These are phyloP conservation scores for Penicillium brasilianum DNA, from an alignment of 2,329 filamentous ascomycete genomes.

Conservation along the genomic window DNA sequence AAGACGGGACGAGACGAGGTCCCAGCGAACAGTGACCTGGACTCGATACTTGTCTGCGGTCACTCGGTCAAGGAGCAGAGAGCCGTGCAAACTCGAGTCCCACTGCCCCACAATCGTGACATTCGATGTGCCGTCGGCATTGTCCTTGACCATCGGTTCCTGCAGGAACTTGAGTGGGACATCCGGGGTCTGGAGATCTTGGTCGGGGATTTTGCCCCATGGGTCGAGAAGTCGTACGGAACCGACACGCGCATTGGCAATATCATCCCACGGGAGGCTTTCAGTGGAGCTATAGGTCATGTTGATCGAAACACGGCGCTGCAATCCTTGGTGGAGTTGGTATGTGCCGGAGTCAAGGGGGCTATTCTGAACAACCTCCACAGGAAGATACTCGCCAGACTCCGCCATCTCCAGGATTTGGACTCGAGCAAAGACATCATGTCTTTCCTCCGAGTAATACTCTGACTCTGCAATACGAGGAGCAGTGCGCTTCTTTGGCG, in stretches of 20 bases:
- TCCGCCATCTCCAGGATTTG: slow-evolving; percentile 93
- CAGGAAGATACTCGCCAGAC: slow-evolving; percentile 85
- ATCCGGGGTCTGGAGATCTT: slow-evolving; percentile 72
- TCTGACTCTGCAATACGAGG: slow-evolving; percentile 86
- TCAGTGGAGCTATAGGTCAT: slow-evolving; percentile 92
- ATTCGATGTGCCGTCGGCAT: slow-evolving; percentile 87
- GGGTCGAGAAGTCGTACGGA: slow-evolving; percentile 83
- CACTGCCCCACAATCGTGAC: slow-evolving; percentile 90
- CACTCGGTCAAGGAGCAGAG: slow-evolving; percentile 88
- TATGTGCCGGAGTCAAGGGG: slow-evolving; percentile 88
- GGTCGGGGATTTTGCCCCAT: slow-evolving; percentile 80
- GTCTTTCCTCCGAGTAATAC: slow-evolving; percentile 89
- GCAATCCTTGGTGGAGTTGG: slow-evolving; percentile 92
- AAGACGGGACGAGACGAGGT: slow-evolving; percentile 80
- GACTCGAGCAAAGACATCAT: slow-evolving; percentile 86
- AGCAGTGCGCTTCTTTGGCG: slow-evolving; percentile 62
- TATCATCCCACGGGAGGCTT: slow-evolving; percentile 83
- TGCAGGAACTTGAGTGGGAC: slow-evolving; percentile 77
- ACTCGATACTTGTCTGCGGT: slow-evolving; percentile 93
- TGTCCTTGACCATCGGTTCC: slow-evolving; percentile 78
- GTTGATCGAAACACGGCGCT: slow-evolving; percentile 83
- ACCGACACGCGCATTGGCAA: slow-evolving; percentile 76
- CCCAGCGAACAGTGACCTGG: slow-evolving; percentile 85
- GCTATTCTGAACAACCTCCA: slow-evolving; percentile 86
- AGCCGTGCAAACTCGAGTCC: slow-evolving; percentile 93